phyloP scores from a whole-genome alignment of 2,329 filamentous ascomycete genomes.

The Fusarium equiseti region DNA sequence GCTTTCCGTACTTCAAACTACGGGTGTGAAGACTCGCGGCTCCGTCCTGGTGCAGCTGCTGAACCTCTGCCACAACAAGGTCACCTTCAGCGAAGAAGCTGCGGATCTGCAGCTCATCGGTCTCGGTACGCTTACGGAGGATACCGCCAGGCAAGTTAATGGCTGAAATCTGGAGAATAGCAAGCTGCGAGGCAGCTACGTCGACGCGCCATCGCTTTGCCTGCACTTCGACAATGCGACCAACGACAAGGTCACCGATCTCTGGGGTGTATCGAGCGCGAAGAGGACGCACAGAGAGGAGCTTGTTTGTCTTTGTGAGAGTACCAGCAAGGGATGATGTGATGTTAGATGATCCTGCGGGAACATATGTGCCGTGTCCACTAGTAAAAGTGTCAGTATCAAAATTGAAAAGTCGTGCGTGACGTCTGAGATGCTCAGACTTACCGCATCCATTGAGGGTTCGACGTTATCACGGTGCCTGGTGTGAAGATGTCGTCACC shows the following conservation, averaged over 20 bases:
- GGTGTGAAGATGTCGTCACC: slow-evolving; percentile 80
- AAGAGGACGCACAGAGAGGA: slow-evolving; percentile 89
- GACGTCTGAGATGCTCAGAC: slow-evolving; percentile 35
- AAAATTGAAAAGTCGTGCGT: not conserved
- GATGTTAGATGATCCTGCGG: slow-evolving; percentile 74
- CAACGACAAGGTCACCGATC: slow-evolving; percentile 95
- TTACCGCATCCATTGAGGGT: slow-evolving; percentile 95
- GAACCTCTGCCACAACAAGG: slow-evolving; percentile 92
- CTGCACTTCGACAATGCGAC: slow-evolving; percentile 95
- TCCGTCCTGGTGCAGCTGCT: slow-evolving; percentile 87
- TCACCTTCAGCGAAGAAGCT: slow-evolving; percentile 98
- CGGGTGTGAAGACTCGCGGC: slow-evolving; percentile 90
- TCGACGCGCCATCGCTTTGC: slow-evolving; percentile 94
- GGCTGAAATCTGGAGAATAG: slow-evolving; percentile 83
- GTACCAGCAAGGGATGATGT: slow-evolving; percentile 91
- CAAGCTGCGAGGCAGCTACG: slow-evolving; percentile 87
- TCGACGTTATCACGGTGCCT: slow-evolving; percentile 87
- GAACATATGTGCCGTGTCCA: slow-evolving; percentile 91
- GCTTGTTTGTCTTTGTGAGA: slow-evolving; percentile 93
- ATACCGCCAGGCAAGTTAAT: slow-evolving; percentile 98
- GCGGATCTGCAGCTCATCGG: slow-evolving; percentile 96
- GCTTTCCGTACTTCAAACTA: slow-evolving; percentile 91
- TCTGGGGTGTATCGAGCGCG: slow-evolving; percentile 94
- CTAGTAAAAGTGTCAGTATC: slow-evolving; percentile 57
- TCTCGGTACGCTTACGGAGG: slow-evolving; percentile 88